Conservation (phyloP, 2,329 filamentous ascomycete species). For the Aureobasidium mangrovei region DNA sequence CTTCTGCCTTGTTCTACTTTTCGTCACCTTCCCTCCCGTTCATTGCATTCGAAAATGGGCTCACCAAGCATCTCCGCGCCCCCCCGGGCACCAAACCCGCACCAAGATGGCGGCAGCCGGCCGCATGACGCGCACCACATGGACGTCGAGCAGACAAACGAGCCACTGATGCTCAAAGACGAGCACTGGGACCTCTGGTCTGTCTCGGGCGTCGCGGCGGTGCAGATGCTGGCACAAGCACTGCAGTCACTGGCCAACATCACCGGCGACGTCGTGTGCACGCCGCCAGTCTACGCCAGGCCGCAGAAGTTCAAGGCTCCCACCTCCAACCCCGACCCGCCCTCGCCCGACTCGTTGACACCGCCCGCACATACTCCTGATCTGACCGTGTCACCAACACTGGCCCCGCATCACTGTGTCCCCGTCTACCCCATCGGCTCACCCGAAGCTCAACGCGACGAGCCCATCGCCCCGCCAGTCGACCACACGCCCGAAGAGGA, state of each 20-base stretch:
- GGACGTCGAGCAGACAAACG: constrained; percentile 20
- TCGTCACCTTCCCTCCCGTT: neutral
- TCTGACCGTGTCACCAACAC: constrained; percentile 32
- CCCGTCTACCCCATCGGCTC: constrained; percentile 36
- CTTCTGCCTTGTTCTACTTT: neutral
- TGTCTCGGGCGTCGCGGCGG: constrained; percentile 62
- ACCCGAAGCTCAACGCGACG: constrained; percentile 42
- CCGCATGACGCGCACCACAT: constrained; percentile 12
- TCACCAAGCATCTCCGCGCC: neutral
- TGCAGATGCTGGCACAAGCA: constrained; percentile 64
- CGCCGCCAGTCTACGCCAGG: constrained; percentile 54
- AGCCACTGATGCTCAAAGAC: constrained; percentile 22
- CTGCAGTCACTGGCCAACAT: constrained; percentile 54
- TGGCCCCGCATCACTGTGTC: constrained; percentile 29
- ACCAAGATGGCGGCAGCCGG: constrained; percentile 10
- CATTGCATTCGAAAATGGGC: neutral
- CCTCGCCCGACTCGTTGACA: neutral
- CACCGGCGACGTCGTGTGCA: constrained; percentile 72
- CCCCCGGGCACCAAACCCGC: constrained; percentile 12
- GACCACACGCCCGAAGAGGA: constrained; percentile 12
- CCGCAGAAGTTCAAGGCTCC: constrained; percentile 56
- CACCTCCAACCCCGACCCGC: constrained; percentile 21
- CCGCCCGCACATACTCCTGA: constrained; percentile 20
- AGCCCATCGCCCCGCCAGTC: constrained; percentile 35
- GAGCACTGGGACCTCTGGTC: constrained; percentile 60